A percentile compares a stretch with the other conserved stretches of the same genome.
Evolutionary conservation across 2,329 filamentous ascomycete genomes (phyloP).

Genomic region (Arthrobotrys conoides): DNA sequence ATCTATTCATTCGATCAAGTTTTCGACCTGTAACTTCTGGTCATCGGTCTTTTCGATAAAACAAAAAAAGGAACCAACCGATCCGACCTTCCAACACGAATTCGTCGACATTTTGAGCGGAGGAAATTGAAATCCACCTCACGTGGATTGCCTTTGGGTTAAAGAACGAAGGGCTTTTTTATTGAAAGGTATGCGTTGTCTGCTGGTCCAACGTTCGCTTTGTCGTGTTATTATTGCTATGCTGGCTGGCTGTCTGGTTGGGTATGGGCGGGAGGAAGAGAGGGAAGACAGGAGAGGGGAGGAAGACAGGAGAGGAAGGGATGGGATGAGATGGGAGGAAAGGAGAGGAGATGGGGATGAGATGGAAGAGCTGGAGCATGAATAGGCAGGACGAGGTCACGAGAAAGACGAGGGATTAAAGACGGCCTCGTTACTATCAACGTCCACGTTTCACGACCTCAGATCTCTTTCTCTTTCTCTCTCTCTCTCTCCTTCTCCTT

Average conservation of each 20-base stretch:
- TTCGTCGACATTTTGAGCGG: conserved; percentile 6
- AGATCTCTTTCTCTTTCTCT: conserved; percentile 7
- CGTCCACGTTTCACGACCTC: not conserved
- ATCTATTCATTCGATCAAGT: conserved; percentile 3
- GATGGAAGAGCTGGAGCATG: not conserved
- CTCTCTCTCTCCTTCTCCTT: not conserved
- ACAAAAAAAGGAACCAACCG: not conserved
- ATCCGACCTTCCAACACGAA: conserved; percentile 22
- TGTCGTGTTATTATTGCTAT: not conserved
- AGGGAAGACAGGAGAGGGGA: not conserved
- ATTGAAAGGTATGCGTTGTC: conserved; percentile 56
- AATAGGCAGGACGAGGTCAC: not conserved
- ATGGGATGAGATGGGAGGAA: not conserved
- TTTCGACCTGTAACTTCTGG: conserved; percentile 1
- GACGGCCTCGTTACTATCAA: conserved; percentile 2
- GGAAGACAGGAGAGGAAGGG: not conserved
- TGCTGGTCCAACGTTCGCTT: conserved; percentile 31
- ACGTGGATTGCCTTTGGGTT: not conserved
- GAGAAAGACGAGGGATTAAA: not conserved
- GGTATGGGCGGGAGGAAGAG: not conserved
- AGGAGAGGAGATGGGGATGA: not conserved
- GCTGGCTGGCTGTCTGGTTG: not conserved
- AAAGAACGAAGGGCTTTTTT: conserved; percentile 44
- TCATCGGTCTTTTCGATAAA: not conserved
- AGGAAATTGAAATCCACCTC: not conserved